These are phyloP conservation scores for Aspergillus hiratsukae DNA, from an alignment of 2,329 filamentous ascomycete genomes.

Conservation along the genomic window DNA sequence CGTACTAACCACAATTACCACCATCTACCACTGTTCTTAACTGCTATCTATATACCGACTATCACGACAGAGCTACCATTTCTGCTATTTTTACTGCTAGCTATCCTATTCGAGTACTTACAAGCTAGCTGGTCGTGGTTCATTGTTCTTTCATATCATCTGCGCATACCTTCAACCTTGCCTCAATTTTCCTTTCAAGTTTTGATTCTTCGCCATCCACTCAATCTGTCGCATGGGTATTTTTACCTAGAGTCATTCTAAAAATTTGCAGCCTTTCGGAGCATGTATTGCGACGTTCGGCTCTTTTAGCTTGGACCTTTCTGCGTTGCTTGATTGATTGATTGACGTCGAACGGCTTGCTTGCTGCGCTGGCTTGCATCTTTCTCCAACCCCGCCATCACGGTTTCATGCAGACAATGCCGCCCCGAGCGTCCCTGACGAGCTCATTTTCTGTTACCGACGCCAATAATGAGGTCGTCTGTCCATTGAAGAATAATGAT, in stretches of 20 bases:
- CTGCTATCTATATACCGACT: not conserved
- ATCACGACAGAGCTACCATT: not conserved
- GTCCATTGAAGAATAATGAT: conserved; percentile 92
- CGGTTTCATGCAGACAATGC: conserved; percentile 62
- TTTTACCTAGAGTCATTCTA: not conserved
- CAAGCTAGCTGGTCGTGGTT: not conserved
- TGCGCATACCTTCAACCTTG: conserved; percentile 2
- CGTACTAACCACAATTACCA: not conserved
- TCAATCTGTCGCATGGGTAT: not conserved
- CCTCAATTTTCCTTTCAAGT: conserved; percentile 3
- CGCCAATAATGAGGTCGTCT: conserved; percentile 93
- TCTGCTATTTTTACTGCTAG: conserved; percentile 1
- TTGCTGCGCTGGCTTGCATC: conserved; percentile 9
- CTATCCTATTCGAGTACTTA: not conserved
- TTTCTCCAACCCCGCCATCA: conserved; percentile 14
- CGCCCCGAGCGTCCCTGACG: conserved; percentile 79
- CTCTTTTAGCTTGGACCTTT: conserved; percentile 10
- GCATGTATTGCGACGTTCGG: conserved; percentile 12
- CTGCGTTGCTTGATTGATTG: not conserved
- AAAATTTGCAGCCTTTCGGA: conserved; percentile 1
- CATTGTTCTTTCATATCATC: not conserved
- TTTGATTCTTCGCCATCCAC: not conserved
- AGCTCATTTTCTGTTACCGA: conserved; percentile 90
- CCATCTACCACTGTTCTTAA: not conserved
- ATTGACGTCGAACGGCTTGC: conserved; percentile 1